Conservation (phyloP, 2,329 filamentous ascomycete species). For the Chalaropsis thielavioides region DNA sequence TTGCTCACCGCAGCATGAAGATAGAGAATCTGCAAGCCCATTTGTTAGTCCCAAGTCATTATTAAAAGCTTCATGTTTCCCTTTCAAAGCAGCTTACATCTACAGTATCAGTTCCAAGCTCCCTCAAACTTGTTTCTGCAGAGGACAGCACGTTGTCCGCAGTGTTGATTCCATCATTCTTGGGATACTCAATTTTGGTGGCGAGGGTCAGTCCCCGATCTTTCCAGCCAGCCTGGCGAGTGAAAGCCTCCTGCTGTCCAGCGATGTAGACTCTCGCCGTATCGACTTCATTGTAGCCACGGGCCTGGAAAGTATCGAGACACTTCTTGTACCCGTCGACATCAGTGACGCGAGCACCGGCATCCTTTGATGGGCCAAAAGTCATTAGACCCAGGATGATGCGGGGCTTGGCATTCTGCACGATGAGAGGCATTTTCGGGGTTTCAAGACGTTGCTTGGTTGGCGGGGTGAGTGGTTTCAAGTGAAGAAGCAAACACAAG, state of each 20-base stretch:
- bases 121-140: slow-evolving; percentile 53
- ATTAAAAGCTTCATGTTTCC: not conserved
- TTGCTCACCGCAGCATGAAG: slow-evolving; percentile 47
- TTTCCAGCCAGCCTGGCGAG: slow-evolving; percentile 60
- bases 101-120: slow-evolving; percentile 57
- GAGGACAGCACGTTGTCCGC: slow-evolving; percentile 48
- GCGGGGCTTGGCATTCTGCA: slow-evolving; percentile 39
- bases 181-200: slow-evolving; percentile 60
- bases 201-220: slow-evolving; percentile 63
- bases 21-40: slow-evolving; percentile 45
- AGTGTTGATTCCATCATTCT: slow-evolving; percentile 42
- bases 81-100: slow-evolving; percentile 36
- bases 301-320: slow-evolving; percentile 61
- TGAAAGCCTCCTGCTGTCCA: slow-evolving; percentile 65
- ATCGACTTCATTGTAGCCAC: slow-evolving; percentile 73
- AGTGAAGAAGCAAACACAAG: too few species aligned
- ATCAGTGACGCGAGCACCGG: slow-evolving; percentile 58
- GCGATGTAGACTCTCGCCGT: slow-evolving; percentile 63
- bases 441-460: not conserved
- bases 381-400: slow-evolving; percentile 80
- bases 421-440: slow-evolving; percentile 34
- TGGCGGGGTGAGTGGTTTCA: too few species aligned
- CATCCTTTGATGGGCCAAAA: slow-evolving; percentile 49
- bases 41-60: not conserved
- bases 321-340: slow-evolving; percentile 51